Evolutionary conservation across 805 yeast species (phyloP).

Genomic region (Lipomyces yamadae): DNA sequence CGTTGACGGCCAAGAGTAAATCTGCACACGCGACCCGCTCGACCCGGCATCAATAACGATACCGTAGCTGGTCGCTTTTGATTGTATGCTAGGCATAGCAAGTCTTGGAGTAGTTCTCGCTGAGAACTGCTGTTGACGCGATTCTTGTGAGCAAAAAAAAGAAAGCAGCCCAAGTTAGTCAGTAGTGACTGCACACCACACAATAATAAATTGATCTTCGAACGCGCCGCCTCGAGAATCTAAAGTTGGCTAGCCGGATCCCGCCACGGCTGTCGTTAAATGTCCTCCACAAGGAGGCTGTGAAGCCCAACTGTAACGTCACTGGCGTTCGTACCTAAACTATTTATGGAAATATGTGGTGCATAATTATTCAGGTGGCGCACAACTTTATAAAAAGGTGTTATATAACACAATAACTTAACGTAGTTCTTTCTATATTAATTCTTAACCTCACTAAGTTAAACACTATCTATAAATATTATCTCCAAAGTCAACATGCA

Average conservation of each 20-base stretch:
- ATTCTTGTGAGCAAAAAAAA: background rate
- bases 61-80: constrained; percentile 57
- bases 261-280: background rate
- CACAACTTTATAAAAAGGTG: too few species aligned
- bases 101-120: background rate
- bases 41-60: constrained; percentile 95
- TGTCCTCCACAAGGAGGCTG: background rate
- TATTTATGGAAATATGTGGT: background rate
- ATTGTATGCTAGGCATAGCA: constrained; percentile 19
- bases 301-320: background rate
- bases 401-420: too few species aligned
- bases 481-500: background rate
- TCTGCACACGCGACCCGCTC: constrained; percentile 86
- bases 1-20: constrained; percentile 70
- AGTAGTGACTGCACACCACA: too few species aligned
- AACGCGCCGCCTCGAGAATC: background rate
- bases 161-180: too few species aligned
- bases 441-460: too few species aligned
- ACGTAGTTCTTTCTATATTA: too few species aligned
- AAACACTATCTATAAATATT: background rate
- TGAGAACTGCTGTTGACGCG: background rate
- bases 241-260: too few species aligned
- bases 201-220: too few species aligned
- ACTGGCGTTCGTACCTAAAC: background rate
- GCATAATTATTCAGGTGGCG: background rate